Evolutionary conservation across 225 moss, liverwort and hornwort genomes (phyloP).

Genomic region (Marchantia polymorpha): DNA sequence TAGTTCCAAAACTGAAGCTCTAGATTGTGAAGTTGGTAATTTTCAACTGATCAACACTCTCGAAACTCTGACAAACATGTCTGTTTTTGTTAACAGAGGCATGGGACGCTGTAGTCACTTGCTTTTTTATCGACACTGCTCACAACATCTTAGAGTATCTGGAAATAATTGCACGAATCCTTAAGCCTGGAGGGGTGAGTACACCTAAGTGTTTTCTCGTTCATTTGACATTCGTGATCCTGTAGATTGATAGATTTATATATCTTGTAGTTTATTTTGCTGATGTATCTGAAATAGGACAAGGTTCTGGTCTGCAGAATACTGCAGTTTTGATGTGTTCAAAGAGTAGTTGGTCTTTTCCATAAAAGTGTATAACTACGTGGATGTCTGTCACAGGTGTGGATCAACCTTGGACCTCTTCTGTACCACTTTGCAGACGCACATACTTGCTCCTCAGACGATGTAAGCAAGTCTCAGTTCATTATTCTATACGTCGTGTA

Average conservation of each 20-base stretch:
- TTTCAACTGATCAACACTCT: neutral
- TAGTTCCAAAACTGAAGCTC: neutral
- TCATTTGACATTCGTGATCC: neutral
- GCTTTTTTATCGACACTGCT: slow-evolving; percentile 84
- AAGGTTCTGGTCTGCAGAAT: neutral
- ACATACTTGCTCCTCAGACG: slow-evolving; percentile 19
- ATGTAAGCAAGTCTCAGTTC: slow-evolving; percentile 13
- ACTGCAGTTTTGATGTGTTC: neutral
- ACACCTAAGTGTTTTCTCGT: neutral
- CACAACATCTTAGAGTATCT: slow-evolving; percentile 78
- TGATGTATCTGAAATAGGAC: too few species aligned
- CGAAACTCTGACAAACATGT: neutral
- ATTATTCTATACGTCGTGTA: neutral
- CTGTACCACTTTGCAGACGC: slow-evolving; percentile 83
- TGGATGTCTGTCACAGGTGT: slow-evolving; percentile 43
- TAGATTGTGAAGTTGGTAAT: neutral
- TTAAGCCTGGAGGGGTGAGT: slow-evolving; percentile 83
- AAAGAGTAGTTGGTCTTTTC: neutral
- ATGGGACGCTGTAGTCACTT: slow-evolving; percentile 77
- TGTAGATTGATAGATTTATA: neutral
- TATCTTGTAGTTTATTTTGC: neutral
- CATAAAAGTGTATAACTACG: neutral
- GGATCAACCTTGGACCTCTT: slow-evolving; percentile 83
- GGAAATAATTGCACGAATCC: slow-evolving; percentile 66
- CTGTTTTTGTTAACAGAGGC: slow-evolving; percentile 46